A percentile compares a stretch with the other conserved stretches of the same genome.
Conservation (phyloP, 139 green algal species). For the Gonium pectorale region DNA sequence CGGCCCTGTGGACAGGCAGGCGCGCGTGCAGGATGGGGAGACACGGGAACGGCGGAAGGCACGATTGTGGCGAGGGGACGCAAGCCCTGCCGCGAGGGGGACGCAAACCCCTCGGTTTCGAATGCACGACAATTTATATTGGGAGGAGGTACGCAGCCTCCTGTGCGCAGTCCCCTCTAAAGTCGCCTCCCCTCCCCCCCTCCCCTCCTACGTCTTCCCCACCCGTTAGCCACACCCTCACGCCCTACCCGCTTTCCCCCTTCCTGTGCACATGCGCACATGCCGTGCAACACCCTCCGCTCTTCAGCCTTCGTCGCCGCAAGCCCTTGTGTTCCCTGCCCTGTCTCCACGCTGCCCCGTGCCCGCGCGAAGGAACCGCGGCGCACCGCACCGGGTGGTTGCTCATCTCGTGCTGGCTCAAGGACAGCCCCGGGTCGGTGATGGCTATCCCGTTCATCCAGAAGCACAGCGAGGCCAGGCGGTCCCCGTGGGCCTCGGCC, state of each 20-base stretch:
- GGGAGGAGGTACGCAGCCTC: too few species aligned
- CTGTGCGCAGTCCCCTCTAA: too few species aligned
- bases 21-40: not conserved
- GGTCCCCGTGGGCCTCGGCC: slow-evolving; percentile 12
- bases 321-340: too few species aligned
- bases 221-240: too few species aligned
- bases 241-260: too few species aligned
- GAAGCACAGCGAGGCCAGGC: slow-evolving; percentile 33
- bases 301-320: too few species aligned
- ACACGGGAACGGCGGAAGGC: not conserved
- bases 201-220: too few species aligned
- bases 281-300: too few species aligned
- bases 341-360: not conserved
- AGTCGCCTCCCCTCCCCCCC: too few species aligned
- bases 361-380: not conserved
- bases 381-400: not conserved
- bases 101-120: not conserved
- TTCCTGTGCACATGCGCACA: too few species aligned
- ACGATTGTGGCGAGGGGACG: too few species aligned
- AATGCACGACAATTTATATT: not conserved
- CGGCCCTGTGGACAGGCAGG: not conserved
- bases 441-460: slow-evolving; percentile 1
- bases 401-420: not conserved
- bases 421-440: slow-evolving; percentile 5
- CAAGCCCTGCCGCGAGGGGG: too few species aligned